Evolutionary conservation across 345 rosid genomes (phyloP), one percentile per base, ranked within the genome.

Genomic region (Bruguiera sexangula): DNA sequence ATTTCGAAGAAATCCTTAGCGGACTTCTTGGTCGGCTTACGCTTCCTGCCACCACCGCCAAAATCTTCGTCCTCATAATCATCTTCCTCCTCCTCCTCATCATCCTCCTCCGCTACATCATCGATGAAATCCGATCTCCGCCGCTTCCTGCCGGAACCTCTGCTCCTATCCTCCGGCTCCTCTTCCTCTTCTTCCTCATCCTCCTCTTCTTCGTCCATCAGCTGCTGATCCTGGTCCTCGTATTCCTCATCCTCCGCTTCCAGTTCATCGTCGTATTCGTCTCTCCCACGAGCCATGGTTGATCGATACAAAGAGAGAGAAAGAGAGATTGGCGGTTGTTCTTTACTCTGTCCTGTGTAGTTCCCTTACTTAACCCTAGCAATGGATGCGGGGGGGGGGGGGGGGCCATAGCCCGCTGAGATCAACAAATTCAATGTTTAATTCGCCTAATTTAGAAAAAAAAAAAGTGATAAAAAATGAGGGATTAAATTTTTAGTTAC

Each of bases 21-120:
- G 30, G 83, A 39, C 74, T 83, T 76, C 73, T 73, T 85, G 69
- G 76, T 81, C 9, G 79, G 59, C 69, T 86, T 83, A 39, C 60
- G 65, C 65, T 74, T 80, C 50, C 65, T 68, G 31, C 79, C 79
- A 8, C 79, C 84, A 13, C 78, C 78, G 34, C 81, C 88, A 15
- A 82, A 43, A 5, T 67, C 88, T 37, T 89, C 89, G 0, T 88
- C 98, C 0, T 85, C 90, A 8, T 89, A 88, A 0, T 88, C 87
- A 1, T 83, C 89, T 0, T 88, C 93, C 2, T 90, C 96, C 50
- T 87, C 87, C 1, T 87, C 91, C 0, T 88, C 94, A 4, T 86
- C 90, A 19, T 94, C 98, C 77, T 94, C 96, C 65, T 87, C 95
- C 15, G 95, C 98, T n/a, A 73, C 82, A 67, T 91, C 97, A 51